These are phyloP conservation scores for Plasmodium billcollinsi DNA, from an alignment of 169 alveolate species.

Conservation along the genomic window DNA sequence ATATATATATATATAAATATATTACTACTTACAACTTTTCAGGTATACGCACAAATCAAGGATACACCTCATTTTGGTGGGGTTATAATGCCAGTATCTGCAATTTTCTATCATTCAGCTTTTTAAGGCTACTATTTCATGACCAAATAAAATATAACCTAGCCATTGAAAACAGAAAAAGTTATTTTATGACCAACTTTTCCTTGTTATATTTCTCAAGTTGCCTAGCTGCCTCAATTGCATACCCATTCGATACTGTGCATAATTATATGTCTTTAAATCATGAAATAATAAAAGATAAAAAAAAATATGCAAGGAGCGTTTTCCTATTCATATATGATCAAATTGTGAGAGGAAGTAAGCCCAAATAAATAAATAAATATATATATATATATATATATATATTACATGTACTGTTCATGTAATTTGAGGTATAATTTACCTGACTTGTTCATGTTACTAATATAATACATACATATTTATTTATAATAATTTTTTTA, in stretches of 20 bases:
- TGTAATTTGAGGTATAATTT: too few relatives aligned
- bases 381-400: not conserved
- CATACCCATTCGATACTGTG: slow-evolving; percentile 54
- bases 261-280: slow-evolving; percentile 52
- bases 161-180: slow-evolving; percentile 21
- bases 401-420: too few relatives aligned
- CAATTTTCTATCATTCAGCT: slow-evolving; percentile 56
- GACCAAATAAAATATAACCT: slow-evolving; percentile 51
- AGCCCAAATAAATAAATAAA: not conserved
- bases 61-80: slow-evolving; percentile 71
- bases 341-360: slow-evolving; percentile 48
- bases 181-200: slow-evolving; percentile 22
- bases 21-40: not conserved
- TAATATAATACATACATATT: too few relatives aligned
- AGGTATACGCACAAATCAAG: slow-evolving; percentile 66
- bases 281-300: slow-evolving; percentile 49
- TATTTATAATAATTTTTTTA: not conserved
- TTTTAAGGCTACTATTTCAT: slow-evolving; percentile 62
- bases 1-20: not conserved
- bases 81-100: slow-evolving; percentile 65
- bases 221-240: slow-evolving; percentile 33
- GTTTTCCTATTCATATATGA: slow-evolving; percentile 43
- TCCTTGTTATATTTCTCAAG: slow-evolving; percentile 55
- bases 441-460: too few relatives aligned
- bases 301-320: slow-evolving; percentile 30